Evolutionary conservation across 2,329 filamentous ascomycete species (phyloP), one percentile per base, ranked within the genome.

Genomic region (Arthrobotrys sinensis): DNA sequence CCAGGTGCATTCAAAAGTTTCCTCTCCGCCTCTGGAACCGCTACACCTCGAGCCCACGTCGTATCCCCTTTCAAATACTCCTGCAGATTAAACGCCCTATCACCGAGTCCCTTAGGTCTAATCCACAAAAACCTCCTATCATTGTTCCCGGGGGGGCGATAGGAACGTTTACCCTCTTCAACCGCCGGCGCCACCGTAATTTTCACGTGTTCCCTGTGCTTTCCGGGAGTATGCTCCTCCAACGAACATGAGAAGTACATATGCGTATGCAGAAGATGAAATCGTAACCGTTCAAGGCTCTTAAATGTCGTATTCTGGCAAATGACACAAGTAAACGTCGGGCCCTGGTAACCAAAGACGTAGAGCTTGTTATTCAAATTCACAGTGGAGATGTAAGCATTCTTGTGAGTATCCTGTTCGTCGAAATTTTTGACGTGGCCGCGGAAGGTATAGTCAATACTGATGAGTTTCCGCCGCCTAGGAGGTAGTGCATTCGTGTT

Each of bases 1-100:
- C 87, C 85, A 43, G 90, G 84, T 10, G 85, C 82, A 19, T 88
- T 85, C 0, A 90, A 84, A 2, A 95, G 87, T 40, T 86, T 85
- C 66, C 89, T 88, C 0, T 94, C 94, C 10, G 91, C 90, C 14
- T 88, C 90, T 6, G 97, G 85, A 12, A 98, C 55, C 6, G 36
- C 66, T 19, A 40, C 60, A 14, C 68, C 53, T 8, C 70, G 76
- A 19, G 72, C 90, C 28, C 90, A 88, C 1, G 87, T 88, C 3
- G 85, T 84, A 0, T 85, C 82, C 7, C 69, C 69, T 34, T 66
- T 63, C 50, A 73, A 19, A 60, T 73, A 73, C 11, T 65, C 60
- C 12, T 14, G 36, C 19, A 66, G 1, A 55, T 73, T 73, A 21
- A 73, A 73, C 38, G 60, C 69, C 21, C 55, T 65, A 28, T 65